Percentiles rank a stretch among this genome's conserved stretches.
These are phyloP conservation scores for Xylariaceae sp. DNA, from an alignment of 2,329 filamentous ascomycete species.

Conservation along the genomic window DNA sequence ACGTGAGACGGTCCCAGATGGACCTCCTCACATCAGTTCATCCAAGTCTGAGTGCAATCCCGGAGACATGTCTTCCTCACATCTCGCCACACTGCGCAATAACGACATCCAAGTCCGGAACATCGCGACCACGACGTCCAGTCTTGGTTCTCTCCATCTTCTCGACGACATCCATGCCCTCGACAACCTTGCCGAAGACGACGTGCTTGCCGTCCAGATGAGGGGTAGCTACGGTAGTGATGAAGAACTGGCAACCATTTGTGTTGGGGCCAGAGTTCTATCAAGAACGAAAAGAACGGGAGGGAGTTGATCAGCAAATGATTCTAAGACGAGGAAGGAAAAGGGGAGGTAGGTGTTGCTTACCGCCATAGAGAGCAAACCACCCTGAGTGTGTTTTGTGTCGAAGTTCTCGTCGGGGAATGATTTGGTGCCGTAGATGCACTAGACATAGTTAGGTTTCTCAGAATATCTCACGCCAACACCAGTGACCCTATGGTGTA, in stretches of 20 bases:
- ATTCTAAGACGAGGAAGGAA: neutral
- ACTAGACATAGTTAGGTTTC: slow-evolving; percentile 31
- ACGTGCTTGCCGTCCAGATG: slow-evolving; percentile 92
- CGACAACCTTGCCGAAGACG: slow-evolving; percentile 85
- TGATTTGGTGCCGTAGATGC: slow-evolving; percentile 77
- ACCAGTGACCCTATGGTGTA: neutral
- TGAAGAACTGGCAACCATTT: slow-evolving; percentile 97
- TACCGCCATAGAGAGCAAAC: slow-evolving; percentile 90
- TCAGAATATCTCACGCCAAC: neutral
- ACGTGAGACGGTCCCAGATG: neutral
- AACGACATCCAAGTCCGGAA: slow-evolving; percentile 77
- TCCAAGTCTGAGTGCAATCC: neutral
- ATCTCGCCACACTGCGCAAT: slow-evolving; percentile 91
- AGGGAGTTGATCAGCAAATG: neutral
- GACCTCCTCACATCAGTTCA: neutral
- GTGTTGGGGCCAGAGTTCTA: slow-evolving; percentile 88
- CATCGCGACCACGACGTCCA: slow-evolving; percentile 65
- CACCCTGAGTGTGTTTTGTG: slow-evolving; percentile 70
- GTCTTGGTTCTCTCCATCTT: slow-evolving; percentile 93
- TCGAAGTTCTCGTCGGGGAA: slow-evolving; percentile 91
- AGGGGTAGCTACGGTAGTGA: slow-evolving; percentile 80
- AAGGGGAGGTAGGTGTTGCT: slow-evolving; percentile 33
- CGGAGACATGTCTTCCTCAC: slow-evolving; percentile 41
- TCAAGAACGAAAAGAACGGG: neutral
- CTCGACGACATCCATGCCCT: slow-evolving; percentile 82